Evolutionary conservation across 257 asterid species (phyloP), one percentile per base, ranked within the genome.

Genomic region (Solanum appendiculatum): DNA sequence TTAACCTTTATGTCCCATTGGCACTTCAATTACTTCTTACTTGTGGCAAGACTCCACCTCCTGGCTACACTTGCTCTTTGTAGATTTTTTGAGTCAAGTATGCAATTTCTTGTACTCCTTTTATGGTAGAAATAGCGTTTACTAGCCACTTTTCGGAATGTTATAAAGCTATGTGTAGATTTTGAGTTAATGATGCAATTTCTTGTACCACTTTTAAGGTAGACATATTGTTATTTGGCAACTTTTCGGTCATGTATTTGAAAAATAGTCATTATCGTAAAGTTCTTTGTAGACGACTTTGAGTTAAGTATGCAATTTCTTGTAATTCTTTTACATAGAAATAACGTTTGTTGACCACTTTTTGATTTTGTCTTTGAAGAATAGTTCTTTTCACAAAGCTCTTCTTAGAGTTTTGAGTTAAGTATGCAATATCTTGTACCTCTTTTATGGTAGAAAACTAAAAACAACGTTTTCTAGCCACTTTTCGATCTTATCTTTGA

Each of bases 31-130:
- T 96, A 2, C 99, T 95, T n/a, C 80, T 92, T 82, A 92, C 96
- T 78, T 96, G 98, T 87, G 98, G 98, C 36, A 93, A 94, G 91
- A 81, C 98, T 2, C 98, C 98, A 9, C 98, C 98, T 4, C 98
- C 98, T 48, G 98, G 98, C 66, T 96, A 87, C 95, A 96, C 98
- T 87, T 96, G 98, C 92, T 85, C 95, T 63, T 87, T 94, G 91
- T 95, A 89, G 84, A 87, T 7, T 60, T 44, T 83, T 63, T 73
- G 81, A 39, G 77, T 89, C 78, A 83, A 63, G 40, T 44, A 72
- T 46, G 40, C 20, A n/a, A 34, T n/a, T 12, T 68, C 63, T 44
- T 77, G 21, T 63, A 51, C 72, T 20, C 4, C 29, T 8, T 82
- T 82, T 15, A 2, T 7, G 1, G 4, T 33, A 33, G 78, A 70